A percentile compares a stretch with the other conserved stretches of the same genome.
phyloP scores from a whole-genome alignment of 176 grass and related monocot genomes.

The Musa acuminata region DNA sequence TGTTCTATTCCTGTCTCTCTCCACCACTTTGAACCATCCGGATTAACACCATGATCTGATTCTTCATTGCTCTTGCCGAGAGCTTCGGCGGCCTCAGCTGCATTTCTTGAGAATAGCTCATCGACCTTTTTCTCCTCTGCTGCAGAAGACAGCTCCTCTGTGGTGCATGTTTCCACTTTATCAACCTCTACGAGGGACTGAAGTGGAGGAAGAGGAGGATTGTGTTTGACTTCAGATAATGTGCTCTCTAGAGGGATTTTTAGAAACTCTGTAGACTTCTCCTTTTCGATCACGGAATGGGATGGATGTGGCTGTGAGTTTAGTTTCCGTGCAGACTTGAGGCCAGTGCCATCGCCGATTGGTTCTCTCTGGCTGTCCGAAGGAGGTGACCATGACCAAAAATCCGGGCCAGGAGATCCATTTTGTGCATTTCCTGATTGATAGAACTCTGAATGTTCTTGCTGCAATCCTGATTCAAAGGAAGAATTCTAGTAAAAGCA shows the following conservation, averaged over 20 bases:
- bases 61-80: conserved; percentile 43
- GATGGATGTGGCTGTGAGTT: conserved; percentile 37
- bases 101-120: conserved; percentile 49
- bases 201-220: conserved; percentile 69
- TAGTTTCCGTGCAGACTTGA: conserved; percentile 43
- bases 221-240: conserved; percentile 37
- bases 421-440: conserved; percentile 29
- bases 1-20: conserved; percentile 74
- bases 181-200: conserved; percentile 58
- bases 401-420: conserved; percentile 79
- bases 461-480: conserved; percentile 17
- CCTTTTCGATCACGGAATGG: conserved; percentile 73
- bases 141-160: conserved; percentile 5
- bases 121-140: conserved; percentile 44
- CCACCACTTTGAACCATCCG: conserved; percentile 90
- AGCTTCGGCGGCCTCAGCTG: conserved; percentile 55
- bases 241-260: conserved; percentile 59
- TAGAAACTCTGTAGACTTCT: conserved; percentile 37
- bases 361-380: conserved; percentile 34
- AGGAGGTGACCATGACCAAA: conserved; percentile 96
- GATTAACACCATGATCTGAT: conserved; percentile 41
- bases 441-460: conserved; percentile 19
- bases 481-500: neutral
- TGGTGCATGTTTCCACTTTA: conserved; percentile 29
- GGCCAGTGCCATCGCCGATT: conserved; percentile 21